Conservation (phyloP, 345 rosid species). For the Stellera chamaejasme region DNA sequence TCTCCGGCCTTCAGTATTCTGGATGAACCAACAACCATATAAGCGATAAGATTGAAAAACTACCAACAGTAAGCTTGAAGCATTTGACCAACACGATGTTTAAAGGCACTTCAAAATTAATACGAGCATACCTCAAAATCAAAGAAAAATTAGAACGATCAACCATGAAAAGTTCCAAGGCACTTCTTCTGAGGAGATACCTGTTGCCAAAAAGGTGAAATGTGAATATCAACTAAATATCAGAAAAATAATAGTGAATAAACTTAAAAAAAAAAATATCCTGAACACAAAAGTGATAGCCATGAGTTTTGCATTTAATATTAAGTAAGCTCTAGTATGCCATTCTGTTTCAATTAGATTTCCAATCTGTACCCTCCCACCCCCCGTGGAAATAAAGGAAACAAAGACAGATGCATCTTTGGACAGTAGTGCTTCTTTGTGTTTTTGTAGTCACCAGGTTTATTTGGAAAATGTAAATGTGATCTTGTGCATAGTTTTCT, state of each 20-base stretch:
- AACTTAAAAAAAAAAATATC: neutral
- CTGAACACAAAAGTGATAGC: too few species aligned
- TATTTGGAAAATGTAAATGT: too few species aligned
- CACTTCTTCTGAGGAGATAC: slow-evolving; percentile 93
- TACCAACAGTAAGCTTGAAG: slow-evolving; percentile 3
- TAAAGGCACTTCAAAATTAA: neutral
- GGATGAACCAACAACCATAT: slow-evolving; percentile 6
- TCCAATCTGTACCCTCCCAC: too few species aligned
- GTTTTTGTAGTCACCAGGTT: too few species aligned
- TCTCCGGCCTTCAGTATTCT: slow-evolving; percentile 83
- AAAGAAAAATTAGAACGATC: slow-evolving; percentile 95
- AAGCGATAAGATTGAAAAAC: slow-evolving; percentile 3
- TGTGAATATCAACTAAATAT: slow-evolving; percentile 13
- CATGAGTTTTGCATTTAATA: too few species aligned
- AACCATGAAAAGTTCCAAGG: slow-evolving; percentile 93
- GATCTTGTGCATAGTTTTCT: too few species aligned
- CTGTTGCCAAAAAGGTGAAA: slow-evolving; percentile 28
- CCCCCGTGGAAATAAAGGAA: too few species aligned
- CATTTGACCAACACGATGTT: slow-evolving; percentile 5
- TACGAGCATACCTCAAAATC: slow-evolving; percentile 76
- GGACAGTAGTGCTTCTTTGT: too few species aligned
- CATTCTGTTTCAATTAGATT: too few species aligned
- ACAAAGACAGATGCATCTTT: too few species aligned
- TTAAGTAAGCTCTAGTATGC: too few species aligned
- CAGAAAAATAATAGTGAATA: neutral